Conservation (phyloP, 306 rosid genomes). For the Citrullus colocynthis region DNA sequence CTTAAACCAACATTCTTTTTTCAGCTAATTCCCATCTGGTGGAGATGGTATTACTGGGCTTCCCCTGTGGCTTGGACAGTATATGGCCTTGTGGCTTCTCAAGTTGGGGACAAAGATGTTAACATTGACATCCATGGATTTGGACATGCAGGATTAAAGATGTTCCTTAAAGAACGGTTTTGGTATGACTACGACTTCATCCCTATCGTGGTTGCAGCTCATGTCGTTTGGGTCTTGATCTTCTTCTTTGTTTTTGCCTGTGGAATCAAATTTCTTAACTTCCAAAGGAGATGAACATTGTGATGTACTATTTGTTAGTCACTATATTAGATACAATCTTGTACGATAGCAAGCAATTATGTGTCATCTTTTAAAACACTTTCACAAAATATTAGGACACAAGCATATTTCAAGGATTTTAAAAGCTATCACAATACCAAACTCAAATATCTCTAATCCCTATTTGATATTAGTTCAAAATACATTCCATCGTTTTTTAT, state of each 20-base stretch:
- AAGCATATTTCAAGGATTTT: no score
- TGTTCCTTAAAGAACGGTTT: slow-evolving; percentile 20
- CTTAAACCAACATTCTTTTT: not conserved
- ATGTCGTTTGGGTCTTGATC: slow-evolving; percentile 29
- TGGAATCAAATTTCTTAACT: slow-evolving; percentile 53
- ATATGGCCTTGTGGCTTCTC: slow-evolving; percentile 28
- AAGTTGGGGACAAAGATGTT: slow-evolving; percentile 21
- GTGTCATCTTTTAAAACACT: not conserved
- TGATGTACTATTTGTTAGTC: not conserved
- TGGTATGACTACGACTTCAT: slow-evolving; percentile 40
- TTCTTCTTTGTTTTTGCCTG: slow-evolving; percentile 47
- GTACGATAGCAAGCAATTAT: not conserved
- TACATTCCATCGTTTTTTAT: no score
- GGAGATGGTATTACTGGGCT: slow-evolving; percentile 44
- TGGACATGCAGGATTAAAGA: slow-evolving; percentile 18
- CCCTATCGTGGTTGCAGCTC: slow-evolving; percentile 26
- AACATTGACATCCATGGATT: slow-evolving; percentile 16
- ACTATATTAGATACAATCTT: not conserved
- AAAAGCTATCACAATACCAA: no score
- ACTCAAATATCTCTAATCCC: no score
- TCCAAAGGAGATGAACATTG: slow-evolving; percentile 32
- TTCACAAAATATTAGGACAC: no score
- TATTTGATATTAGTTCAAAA: no score
- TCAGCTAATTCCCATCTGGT: slow-evolving; percentile 36
- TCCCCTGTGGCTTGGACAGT: slow-evolving; percentile 42